These are phyloP conservation scores for Starmera caribaea DNA, from an alignment of 805 yeast genomes.

Conservation along the genomic window DNA sequence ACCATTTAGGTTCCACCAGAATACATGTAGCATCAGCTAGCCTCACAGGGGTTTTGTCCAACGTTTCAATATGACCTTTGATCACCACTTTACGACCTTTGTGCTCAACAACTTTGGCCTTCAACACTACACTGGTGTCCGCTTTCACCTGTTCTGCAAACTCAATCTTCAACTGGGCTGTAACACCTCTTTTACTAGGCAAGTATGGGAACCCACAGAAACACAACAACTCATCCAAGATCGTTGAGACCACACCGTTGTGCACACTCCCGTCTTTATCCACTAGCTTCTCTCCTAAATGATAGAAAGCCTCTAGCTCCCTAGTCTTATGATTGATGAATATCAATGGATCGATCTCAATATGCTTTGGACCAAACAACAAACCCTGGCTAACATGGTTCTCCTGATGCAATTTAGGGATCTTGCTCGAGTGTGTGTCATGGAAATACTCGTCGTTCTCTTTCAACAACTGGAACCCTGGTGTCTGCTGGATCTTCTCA, in stretches of 20 bases:
- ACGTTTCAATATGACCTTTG: conserved; percentile 51
- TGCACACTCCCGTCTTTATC: conserved; percentile 71
- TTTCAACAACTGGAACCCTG: conserved; percentile 17
- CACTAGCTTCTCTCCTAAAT: conserved; percentile 55
- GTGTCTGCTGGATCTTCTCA: conserved; percentile 17
- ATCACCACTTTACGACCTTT: conserved; percentile 82
- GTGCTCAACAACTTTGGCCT: conserved; percentile 52
- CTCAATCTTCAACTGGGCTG: conserved; percentile 63
- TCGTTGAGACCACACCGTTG: conserved; percentile 69
- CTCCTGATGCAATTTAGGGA: conserved; percentile 49
- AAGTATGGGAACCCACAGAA: conserved; percentile 75
- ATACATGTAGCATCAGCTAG: conserved; percentile 61
- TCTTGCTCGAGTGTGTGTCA: conserved; percentile 29
- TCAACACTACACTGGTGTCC: conserved; percentile 52
- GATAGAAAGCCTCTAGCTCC: conserved; percentile 55
- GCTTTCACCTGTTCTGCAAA: conserved; percentile 44
- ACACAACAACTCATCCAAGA: conserved; percentile 80
- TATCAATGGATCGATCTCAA: conserved; percentile 70
- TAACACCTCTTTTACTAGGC: conserved; percentile 81
- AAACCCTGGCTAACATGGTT: conserved; percentile 69
- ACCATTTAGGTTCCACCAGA: conserved; percentile 85
- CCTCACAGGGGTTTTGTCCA: conserved; percentile 29
- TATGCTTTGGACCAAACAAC: conserved; percentile 53
- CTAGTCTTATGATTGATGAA: conserved; percentile 41
- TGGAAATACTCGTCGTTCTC: conserved; percentile 17